Evolutionary conservation across 306 rosid genomes (phyloP).

Genomic region (Abrus precatorius): DNA sequence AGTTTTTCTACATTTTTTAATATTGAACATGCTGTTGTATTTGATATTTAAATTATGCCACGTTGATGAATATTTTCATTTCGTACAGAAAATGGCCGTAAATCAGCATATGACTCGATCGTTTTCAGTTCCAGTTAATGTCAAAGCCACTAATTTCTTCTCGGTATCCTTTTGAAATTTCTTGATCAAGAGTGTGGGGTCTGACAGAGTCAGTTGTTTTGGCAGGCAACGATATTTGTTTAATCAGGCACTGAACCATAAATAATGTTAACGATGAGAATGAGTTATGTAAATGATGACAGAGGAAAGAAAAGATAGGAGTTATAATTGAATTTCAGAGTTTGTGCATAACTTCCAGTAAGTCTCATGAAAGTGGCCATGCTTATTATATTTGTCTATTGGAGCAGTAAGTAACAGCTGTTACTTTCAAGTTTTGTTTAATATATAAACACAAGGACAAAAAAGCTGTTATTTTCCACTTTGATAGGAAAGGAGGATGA

Average conservation of each 20-base stretch:
- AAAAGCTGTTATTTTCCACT: background rate
- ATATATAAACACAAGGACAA: background rate
- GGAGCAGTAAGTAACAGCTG: background rate
- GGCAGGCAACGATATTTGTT: background rate
- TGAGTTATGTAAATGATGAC: background rate
- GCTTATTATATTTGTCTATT: background rate
- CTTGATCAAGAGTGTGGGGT: background rate
- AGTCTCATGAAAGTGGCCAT: background rate
- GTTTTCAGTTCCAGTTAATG: constrained; percentile 72
- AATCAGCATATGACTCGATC: constrained; percentile 70
- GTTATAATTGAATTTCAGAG: background rate
- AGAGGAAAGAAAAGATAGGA: background rate
- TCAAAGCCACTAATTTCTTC: constrained; percentile 50
- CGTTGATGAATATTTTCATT: constrained; percentile 41
- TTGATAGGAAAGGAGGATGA: background rate
- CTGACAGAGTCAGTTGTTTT: background rate
- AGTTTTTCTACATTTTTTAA: background rate
- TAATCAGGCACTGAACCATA: constrained; percentile 3
- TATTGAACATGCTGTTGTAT: background rate
- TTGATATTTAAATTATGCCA: constrained; percentile 18
- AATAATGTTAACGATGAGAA: constrained; percentile 5
- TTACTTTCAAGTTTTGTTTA: constrained; percentile 1
- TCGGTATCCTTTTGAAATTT: background rate
- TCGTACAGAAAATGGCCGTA: constrained; percentile 56
- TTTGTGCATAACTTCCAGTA: background rate